A percentile compares a stretch with the other conserved stretches of the same genome.
These are phyloP conservation scores for Pisolithus albus DNA, from an alignment of 768 basidiomycete genomes.

Conservation along the genomic window DNA sequence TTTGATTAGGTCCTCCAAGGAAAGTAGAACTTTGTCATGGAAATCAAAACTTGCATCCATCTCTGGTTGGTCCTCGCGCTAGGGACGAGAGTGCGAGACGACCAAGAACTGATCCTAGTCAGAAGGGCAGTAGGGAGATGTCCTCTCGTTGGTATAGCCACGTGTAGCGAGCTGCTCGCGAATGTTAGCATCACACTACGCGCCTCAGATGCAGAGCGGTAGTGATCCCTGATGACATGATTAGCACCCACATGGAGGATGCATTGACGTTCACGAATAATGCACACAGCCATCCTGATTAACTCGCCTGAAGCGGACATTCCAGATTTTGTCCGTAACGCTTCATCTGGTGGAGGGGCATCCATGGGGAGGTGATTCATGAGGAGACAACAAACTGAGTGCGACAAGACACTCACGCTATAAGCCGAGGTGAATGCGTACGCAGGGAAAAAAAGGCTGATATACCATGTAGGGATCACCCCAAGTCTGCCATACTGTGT, in stretches of 20 bases:
- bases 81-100: too few species aligned
- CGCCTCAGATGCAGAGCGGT: constrained; percentile 47
- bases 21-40: too few species aligned
- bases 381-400: constrained; percentile 64
- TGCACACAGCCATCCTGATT: constrained; percentile 41
- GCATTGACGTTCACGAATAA: neutral
- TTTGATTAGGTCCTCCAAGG: too few species aligned
- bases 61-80: too few species aligned
- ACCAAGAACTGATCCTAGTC: too few species aligned
- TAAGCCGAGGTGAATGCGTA: neutral
- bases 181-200: constrained; percentile 73
- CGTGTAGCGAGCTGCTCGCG: constrained; percentile 69
- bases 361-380: constrained; percentile 32
- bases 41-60: too few species aligned
- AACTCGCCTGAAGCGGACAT: constrained; percentile 17
- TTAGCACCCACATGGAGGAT: neutral
- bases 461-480: constrained; percentile 77
- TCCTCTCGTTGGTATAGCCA: constrained; percentile 48
- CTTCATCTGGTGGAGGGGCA: too few species aligned
- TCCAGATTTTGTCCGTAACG: too few species aligned
- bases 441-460: neutral
- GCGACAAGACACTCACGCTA: constrained; percentile 80
- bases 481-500: constrained; percentile 81
- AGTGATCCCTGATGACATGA: constrained; percentile 50
- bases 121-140: constrained; percentile 31